Evolutionary conservation across 2,329 filamentous ascomycete genomes (phyloP), one percentile per base, ranked within the genome.

Genomic region (Stagonosporopsis vannaccii): DNA sequence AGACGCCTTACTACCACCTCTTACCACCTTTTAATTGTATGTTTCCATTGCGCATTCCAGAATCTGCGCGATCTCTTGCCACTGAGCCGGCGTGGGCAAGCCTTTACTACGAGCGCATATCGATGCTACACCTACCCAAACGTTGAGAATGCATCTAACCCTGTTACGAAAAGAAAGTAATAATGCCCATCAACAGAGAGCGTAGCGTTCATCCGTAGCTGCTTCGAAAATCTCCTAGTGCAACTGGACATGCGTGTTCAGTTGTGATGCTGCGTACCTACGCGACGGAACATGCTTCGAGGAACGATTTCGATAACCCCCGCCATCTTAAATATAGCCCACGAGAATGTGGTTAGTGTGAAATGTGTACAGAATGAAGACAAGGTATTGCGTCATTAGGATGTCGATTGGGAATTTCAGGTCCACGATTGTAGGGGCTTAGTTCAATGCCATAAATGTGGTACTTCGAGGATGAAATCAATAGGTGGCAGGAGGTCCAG

Each of bases 71-170:
- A 37, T 20, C 19, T 37, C 40, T 28, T 44, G 32, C 13, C 17
- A 12, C 17, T 43, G 8, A 13, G n/a, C 23, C 17, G 48, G 19
- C 2, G 32, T 44, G 11, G 7, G 32, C 15, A 44, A 17, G 9
- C 22, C 40, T 20, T 20, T 51, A 3, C 40, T 32, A 2, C 17
- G n/a, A 30, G 48, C 39, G 11, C 32, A 22, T 32, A 44, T 28
- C 32, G 39, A 51, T 11, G 40, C 30, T 12, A 37, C 13, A 37
- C 47, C 30, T 7, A 51, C 47, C 47, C 30, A 51, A 3, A 43
- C 6, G 17, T 51, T 11, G n/a, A 51, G 17, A 36, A 36, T 15
- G 9, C 2, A 1, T 22, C 15, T 6, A 43, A 11, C 4, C 12
- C 19, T 6, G 30, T 43, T 2, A 3, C n/a, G 1, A 22, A 43